Conservation (phyloP, 2,329 filamentous ascomycete species). For the Trichoderma aggressivum region DNA sequence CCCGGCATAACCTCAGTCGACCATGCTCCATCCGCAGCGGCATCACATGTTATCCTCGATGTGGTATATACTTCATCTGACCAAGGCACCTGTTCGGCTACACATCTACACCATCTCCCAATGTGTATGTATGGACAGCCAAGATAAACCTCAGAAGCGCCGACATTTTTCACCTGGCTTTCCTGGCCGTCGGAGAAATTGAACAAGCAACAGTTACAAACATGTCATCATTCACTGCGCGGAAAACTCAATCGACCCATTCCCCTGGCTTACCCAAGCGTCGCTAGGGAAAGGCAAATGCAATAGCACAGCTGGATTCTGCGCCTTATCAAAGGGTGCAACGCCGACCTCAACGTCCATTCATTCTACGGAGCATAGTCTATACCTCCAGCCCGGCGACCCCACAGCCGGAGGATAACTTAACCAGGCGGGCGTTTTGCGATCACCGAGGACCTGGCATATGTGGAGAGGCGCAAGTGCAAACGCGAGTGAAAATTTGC, state of each 20-base stretch:
- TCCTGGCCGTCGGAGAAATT: background rate
- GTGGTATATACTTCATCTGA: background rate
- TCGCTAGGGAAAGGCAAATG: background rate
- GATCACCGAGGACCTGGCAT: conserved; percentile 5
- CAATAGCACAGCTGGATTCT: background rate
- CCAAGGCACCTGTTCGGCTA: background rate
- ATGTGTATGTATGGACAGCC: background rate
- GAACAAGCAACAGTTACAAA: background rate
- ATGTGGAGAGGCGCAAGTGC: conserved; percentile 11
- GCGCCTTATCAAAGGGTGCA: background rate
- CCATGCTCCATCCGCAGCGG: background rate
- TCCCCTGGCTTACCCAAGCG: background rate
- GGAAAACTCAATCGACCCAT: background rate
- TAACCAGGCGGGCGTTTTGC: background rate
- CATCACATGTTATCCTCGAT: background rate
- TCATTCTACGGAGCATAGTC: background rate
- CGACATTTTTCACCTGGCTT: background rate
- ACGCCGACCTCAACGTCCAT: background rate
- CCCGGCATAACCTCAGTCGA: background rate
- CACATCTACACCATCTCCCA: background rate
- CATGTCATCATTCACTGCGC: background rate
- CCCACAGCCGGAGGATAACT: conserved; percentile 2
- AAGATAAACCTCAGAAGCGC: background rate
- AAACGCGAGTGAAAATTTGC: conserved; percentile 5
- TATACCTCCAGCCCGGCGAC: conserved; percentile 1